A percentile compares a stretch with the other conserved stretches of the same genome.
phyloP scores from a whole-genome alignment of 208 protist genomes.

The Blastocrithidia nonstop region DNA sequence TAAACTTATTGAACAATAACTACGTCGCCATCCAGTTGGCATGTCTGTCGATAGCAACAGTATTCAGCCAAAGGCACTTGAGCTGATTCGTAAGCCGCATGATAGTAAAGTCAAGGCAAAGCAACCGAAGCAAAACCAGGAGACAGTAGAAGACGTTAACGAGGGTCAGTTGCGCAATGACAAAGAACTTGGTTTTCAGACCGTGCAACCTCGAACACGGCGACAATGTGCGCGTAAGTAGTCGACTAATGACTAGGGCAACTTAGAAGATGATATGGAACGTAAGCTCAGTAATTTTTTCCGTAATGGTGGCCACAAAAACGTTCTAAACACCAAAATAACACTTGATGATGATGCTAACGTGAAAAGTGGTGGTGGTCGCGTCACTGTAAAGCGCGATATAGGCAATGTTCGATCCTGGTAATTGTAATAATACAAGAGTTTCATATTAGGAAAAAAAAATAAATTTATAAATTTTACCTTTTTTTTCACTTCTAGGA shows the following conservation, averaged over 20 bases:
- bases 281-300: conserved; percentile 64
- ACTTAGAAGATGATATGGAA: conserved; percentile 38
- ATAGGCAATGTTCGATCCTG: conserved; percentile 25
- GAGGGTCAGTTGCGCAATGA: conserved; percentile 28
- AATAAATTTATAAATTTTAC: no score
- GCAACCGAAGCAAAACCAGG: no score
- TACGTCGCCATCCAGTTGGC: conserved; percentile 18
- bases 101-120: conserved; percentile 12
- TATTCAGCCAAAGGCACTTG: conserved; percentile 21
- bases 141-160: conserved; percentile 4
- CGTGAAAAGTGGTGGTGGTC: conserved; percentile 5
- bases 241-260: conserved; percentile 4
- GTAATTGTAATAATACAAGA: no score
- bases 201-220: conserved; percentile 8
- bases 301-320: conserved; percentile 23
- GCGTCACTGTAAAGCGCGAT: conserved; percentile 31
- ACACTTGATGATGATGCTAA: conserved; percentile 10
- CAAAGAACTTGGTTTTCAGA: conserved; percentile 33
- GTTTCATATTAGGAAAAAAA: background rate
- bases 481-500: no score
- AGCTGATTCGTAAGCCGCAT: conserved; percentile 15
- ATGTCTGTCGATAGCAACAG: conserved; percentile 41
- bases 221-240: conserved; percentile 7
- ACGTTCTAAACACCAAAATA: conserved; percentile 3
- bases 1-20: conserved; percentile 47